Base-by-base conservation (phyloP, 2,329 filamentous ascomycete species). In the Phoma sp. region DNA sequence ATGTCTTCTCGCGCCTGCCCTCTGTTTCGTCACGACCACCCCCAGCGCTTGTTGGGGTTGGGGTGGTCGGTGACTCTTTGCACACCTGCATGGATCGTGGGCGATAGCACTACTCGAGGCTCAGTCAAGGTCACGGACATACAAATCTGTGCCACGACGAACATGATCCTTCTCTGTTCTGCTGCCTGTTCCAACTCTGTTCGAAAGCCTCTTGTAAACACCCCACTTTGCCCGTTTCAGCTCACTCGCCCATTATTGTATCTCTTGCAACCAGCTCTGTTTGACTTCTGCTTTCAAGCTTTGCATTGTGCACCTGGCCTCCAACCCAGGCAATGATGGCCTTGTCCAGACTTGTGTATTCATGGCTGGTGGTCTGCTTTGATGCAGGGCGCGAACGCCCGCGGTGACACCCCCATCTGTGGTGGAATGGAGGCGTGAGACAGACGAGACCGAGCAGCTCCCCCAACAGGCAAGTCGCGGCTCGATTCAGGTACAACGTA, bases 201-300 rank as follows among this genome's bases (percentile, higher is more conserved):
- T 43, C 35, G 29, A 22, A 45, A 22, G 39, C 39, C 38, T 39
- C 38, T 7, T 13, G 38, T 36, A 55, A 41, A 46, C 52, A 25
- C 48, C 39, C 54, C 49, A 46, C 45, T 40, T 32, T 17, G n/a
- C 31, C 51, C 44, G 62, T 67, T 65, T 65, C 64, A 61, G 43
- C 49, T 54, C 46, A 51, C 55, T 51, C 55, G 32, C 55, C 49
- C 46, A 41, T 17, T 53, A 58, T 58, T 55, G 59, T 60, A 61
- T 33, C 43, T 51, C 32, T 48, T 59, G 57, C 60, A 61, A 61
- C 58, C 58, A 59, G 53, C 44, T 41, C 47, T 59, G 57, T 63
- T 50, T 58, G 55, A 57, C 44, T 10, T 33, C 17, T 44, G 3
- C 37, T 37, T 36, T 22, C 33, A 46, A 17, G 31, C 40, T 49